Evolutionary conservation across 495 filamentous ascomycete genomes (phyloP), one percentile per base, ranked within the genome.

Genomic region (Letharia columbiana): DNA sequence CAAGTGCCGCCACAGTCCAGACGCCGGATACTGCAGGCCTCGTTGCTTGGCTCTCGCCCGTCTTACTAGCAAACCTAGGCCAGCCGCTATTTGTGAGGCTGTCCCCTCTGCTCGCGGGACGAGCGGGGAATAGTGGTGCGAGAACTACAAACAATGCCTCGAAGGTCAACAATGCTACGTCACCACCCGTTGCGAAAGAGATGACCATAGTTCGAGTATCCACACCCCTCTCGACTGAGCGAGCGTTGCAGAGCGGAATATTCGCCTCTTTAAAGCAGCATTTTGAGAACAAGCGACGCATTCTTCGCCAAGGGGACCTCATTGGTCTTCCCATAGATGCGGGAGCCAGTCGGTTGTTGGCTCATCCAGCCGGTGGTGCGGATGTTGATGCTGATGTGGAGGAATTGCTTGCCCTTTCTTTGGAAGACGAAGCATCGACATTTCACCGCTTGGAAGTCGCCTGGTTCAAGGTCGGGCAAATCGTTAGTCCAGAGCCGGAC

Each of bases 131-230:
- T 4, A 54, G 49, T 1, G 63, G 41, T 23, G 40, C 76, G 1
- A 79, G 79, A 60, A 61, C 77, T 20, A 76, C 76, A 15, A 68
- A 74, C 31, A 66, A 78, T 52, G 76, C 76, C 28, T 74, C 76
- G 37, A 76, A 80, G 70, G 82, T 86, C 64, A 78, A 80, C 61
- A 78, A 75, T 39, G 77, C 86, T 2, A 82, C 81, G n/a, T 84
- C 79, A 49, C 94, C 95, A 0, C 95, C 92, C 3, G 81, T 88
- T 64, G 95, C 94, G 20, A 91, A 91, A 67, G 93, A 98, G 73
- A 87, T 98, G 39, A 96, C 90, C 1, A 75, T 98, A n/a, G 81
- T 91, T 56, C 94, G 96, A 68, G 83, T 98, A 50, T 87, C 91
- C 11, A 97, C 92, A 0, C 95, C 94, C 0, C 76, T 93, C 12